Evolutionary conservation across 495 filamentous ascomycete genomes (phyloP).

Genomic region (Aspergillus affinis): DNA sequence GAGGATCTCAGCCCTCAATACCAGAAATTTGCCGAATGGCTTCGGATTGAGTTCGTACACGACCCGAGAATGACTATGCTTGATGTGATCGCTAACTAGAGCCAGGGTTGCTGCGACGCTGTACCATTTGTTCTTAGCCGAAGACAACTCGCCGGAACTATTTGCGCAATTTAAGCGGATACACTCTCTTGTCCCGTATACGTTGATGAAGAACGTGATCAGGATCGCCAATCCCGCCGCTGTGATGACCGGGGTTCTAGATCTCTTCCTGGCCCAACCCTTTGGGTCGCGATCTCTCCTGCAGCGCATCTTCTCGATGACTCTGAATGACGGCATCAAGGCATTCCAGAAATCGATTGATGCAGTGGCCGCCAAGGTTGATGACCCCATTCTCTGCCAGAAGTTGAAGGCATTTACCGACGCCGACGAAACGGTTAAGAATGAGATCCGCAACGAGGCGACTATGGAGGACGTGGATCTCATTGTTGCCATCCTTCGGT

Average conservation of each 20-base stretch:
- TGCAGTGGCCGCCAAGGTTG: conserved; percentile 68
- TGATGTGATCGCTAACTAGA: conserved; percentile 14
- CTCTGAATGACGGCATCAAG: conserved; percentile 84
- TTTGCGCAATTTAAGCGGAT: conserved; percentile 93
- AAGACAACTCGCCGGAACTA: conserved; percentile 94
- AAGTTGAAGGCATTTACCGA: conserved; percentile 80
- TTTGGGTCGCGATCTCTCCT: conserved; percentile 86
- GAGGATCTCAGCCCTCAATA: conserved; percentile 90
- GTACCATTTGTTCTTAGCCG: conserved; percentile 95
- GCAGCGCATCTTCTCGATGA: conserved; percentile 90
- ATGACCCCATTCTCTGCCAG: conserved; percentile 71
- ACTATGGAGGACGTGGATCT: conserved; percentile 70
- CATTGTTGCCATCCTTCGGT: conserved; percentile 76
- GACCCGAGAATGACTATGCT: background rate
- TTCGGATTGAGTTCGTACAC: conserved; percentile 74
- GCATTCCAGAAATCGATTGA: conserved; percentile 84
- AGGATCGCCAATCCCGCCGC: conserved; percentile 93
- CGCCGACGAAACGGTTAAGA: conserved; percentile 70
- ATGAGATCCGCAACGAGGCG: conserved; percentile 71
- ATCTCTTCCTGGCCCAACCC: conserved; percentile 93
- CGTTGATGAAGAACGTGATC: conserved; percentile 91
- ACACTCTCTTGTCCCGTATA: conserved; percentile 91
- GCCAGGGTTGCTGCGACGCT: conserved; percentile 82
- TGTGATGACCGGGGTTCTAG: conserved; percentile 89
- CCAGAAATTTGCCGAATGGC: conserved; percentile 97